phyloP scores from a whole-genome alignment of 306 rosid species.

The Geum urbanum region DNA sequence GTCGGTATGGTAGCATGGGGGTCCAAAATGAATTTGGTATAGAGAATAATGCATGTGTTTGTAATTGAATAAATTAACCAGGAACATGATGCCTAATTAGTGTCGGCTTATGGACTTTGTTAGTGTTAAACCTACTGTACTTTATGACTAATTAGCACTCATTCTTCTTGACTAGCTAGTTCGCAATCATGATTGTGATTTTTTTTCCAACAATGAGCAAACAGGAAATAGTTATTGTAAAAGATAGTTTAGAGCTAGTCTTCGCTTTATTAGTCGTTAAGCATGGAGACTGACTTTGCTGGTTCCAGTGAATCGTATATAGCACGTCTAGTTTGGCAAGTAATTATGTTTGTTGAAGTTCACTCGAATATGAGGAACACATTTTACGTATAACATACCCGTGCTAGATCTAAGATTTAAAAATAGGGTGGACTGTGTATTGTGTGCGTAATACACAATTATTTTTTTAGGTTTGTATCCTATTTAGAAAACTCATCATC shows the following conservation, averaged over 20 bases:
- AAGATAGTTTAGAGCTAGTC: not conserved
- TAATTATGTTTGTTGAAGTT: not conserved
- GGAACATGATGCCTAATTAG: conserved; percentile 16
- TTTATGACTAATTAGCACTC: conserved; percentile 3
- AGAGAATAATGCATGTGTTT: not conserved
- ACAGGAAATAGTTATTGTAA: not conserved
- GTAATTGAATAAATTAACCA: not conserved
- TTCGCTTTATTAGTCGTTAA: not conserved
- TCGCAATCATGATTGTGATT: not conserved
- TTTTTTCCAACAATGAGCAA: not conserved
- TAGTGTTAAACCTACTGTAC: conserved; percentile 4
- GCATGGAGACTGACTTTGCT: not conserved
- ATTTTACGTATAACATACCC: no score
- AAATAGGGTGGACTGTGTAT: no score
- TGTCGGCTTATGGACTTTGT: conserved; percentile 23
- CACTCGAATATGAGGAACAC: not conserved
- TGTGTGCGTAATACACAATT: no score
- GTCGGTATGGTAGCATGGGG: conserved; percentile 31
- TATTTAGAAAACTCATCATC: no score
- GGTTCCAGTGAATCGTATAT: not conserved
- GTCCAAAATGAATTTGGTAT: conserved; percentile 28
- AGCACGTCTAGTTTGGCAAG: not conserved
- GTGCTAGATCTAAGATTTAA: no score
- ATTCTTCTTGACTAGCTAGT: not conserved
- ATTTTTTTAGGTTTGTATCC: no score